Evolutionary conservation across 768 basidiomycete species (phyloP), one percentile per base, ranked within the genome.

Genomic region (Pseudohyphozyma bogoriensis): DNA sequence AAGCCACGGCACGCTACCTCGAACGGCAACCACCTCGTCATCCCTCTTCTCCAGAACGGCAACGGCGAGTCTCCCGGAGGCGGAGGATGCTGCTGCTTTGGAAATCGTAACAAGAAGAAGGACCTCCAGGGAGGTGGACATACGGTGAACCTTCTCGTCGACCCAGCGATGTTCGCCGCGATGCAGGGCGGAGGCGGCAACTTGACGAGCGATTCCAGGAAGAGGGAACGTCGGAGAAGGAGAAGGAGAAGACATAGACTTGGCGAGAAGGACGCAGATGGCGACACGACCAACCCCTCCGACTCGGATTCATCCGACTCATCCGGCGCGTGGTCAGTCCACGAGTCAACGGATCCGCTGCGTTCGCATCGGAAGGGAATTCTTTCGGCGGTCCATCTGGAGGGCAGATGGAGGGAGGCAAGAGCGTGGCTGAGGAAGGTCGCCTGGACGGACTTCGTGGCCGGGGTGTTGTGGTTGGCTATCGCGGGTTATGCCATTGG

Each of bases 111-210:
- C 29, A 51, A 51, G 33, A 24, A 51, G 29, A 31, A 6, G 42
- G 18, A 36, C 5, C 24, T 28, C 8, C 35, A 24, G 18, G 29
- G 28, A 10, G 36, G 31, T 9, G 29, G 12, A n/a, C 24, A 39
- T 39, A 44, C 56, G 7, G 49, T 62, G 46, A 62, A 62, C 51
- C 60, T 62, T 31, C 36, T 62, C 24, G 51, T 62, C 29, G 55
- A 62, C 22, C 60, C 51, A 20, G 9, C 42, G 16, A 20, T 56
- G 22, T 35, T 62, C 12, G 24, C 20, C 6, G 16, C 4, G n/a
- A 6, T 4, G 22, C 10, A n/a, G 8, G n/a, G 20, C 50, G 42
- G 13, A 8, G 26, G n/a, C n/a, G n/a, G n/a, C n/a, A n/a, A n/a
- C n/a, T n/a, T n/a, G n/a, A n/a, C n/a, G n/a, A n/a, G n/a, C n/a